Percentiles rank a stretch among this genome's conserved stretches.
These are phyloP conservation scores for Fusarium devonianum DNA, from an alignment of 2,329 filamentous ascomycete genomes.

Conservation along the genomic window DNA sequence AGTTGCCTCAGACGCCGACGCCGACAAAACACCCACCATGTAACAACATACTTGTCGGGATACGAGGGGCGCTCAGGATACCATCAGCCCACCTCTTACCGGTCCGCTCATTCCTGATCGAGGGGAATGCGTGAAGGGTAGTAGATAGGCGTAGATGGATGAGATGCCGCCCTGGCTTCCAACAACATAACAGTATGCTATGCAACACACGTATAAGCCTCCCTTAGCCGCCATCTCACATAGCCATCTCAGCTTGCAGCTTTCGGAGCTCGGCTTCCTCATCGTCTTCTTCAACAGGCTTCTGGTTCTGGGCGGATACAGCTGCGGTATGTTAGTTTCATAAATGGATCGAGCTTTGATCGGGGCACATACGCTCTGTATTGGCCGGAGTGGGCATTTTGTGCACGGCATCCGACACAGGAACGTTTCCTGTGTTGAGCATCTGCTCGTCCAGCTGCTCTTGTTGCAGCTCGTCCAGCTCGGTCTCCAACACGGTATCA, in stretches of 20 bases:
- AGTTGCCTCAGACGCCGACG: constrained; percentile 45
- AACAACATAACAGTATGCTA: constrained; percentile 37
- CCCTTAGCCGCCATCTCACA: constrained; percentile 59
- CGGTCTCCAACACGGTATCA: constrained; percentile 84
- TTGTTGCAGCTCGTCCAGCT: constrained; percentile 87
- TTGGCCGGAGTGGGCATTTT: constrained; percentile 78
- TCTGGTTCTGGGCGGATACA: constrained; percentile 49
- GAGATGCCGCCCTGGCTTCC: constrained; percentile 18
- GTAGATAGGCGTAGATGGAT: constrained; percentile 13
- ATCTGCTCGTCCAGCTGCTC: constrained; percentile 93
- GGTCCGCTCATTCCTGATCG: constrained; percentile 14
- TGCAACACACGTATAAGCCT: constrained; percentile 32
- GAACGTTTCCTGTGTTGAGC: constrained; percentile 85
- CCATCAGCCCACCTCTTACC: constrained; percentile 29
- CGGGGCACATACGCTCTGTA: constrained; percentile 71
- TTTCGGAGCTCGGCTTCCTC: constrained; percentile 94
- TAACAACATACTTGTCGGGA: constrained; percentile 31
- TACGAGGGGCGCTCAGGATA: constrained; percentile 20
- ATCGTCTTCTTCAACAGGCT: constrained; percentile 77
- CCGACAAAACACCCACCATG: constrained; percentile 42
- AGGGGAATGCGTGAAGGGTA: constrained; percentile 7
- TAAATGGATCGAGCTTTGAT: not conserved
- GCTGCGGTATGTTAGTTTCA: constrained; percentile 39
- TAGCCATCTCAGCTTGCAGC: constrained; percentile 96
- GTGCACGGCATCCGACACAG: constrained; percentile 79